Evolutionary conservation across 2,329 filamentous ascomycete species (phyloP).

Genomic region (Cytospora mali): DNA sequence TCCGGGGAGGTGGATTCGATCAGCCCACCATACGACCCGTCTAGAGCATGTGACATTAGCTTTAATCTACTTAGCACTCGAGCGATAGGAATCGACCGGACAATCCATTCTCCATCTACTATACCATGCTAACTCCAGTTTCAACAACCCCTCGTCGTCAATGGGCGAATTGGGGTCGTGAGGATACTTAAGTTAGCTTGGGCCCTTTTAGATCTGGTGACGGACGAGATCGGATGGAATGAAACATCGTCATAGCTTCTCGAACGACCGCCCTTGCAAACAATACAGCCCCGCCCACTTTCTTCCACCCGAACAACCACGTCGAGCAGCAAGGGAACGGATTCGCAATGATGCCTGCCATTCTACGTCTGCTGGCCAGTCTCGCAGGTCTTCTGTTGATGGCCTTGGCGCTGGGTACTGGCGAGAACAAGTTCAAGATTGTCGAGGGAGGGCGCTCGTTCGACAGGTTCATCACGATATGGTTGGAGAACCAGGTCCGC

Average conservation of each 20-base stretch:
- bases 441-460: constrained; percentile 42
- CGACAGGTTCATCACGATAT: constrained; percentile 48
- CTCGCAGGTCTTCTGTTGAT: constrained; percentile 13
- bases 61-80: too few species aligned
- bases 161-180: not conserved
- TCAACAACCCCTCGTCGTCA: not conserved
- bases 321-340: not conserved
- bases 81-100: too few species aligned
- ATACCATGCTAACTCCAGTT: not conserved
- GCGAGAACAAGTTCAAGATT: constrained; percentile 30
- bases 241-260: constrained; percentile 7
- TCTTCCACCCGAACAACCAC: not conserved
- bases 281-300: too few species aligned
- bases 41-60: too few species aligned
- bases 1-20: not conserved
- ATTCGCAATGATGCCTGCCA: constrained; percentile 15
- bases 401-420: constrained; percentile 20
- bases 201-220: not conserved
- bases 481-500: constrained; percentile 48
- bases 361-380: constrained; percentile 3
- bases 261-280: not conserved
- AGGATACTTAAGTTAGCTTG: not conserved
- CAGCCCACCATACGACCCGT: too few species aligned
- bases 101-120: too few species aligned
- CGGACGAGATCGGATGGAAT: not conserved